Percentiles rank a stretch among this genome's conserved stretches.
Evolutionary conservation across 345 rosid genomes (phyloP).

Genomic region (Draba incana): DNA sequence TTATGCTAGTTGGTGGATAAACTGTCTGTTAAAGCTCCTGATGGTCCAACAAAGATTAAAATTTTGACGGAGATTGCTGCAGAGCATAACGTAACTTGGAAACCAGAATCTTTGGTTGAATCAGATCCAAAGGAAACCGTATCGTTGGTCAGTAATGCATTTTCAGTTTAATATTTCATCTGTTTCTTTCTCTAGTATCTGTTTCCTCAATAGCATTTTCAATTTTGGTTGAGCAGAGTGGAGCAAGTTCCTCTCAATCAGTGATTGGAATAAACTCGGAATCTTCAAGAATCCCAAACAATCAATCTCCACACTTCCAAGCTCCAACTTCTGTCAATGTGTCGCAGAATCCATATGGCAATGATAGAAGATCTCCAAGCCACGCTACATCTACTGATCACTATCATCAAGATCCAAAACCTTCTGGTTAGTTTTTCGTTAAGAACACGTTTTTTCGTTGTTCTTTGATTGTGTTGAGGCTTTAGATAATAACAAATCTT

Average conservation of each 20-base stretch:
- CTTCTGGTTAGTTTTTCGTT: constrained; percentile 45
- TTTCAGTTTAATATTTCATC: constrained; percentile 4
- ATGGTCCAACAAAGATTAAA: constrained; percentile 76
- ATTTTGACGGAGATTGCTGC: constrained; percentile 72
- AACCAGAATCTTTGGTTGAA: constrained; percentile 62
- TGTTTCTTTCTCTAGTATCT: neutral
- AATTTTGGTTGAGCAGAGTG: constrained; percentile 58
- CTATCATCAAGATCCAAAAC: constrained; percentile 42
- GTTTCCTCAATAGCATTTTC: constrained; percentile 24
- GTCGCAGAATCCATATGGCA: constrained; percentile 37
- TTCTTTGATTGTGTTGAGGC: constrained; percentile 9
- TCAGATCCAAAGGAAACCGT: constrained; percentile 53
- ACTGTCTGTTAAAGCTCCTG: constrained; percentile 79
- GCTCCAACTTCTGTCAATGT: constrained; percentile 39
- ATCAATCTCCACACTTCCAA: constrained; percentile 45
- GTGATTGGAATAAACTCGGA: constrained; percentile 38
- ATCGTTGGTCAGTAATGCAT: constrained; percentile 38
- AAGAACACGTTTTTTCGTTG: neutral
- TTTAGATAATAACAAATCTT: constrained; percentile 6
- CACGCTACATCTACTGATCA: constrained; percentile 35
- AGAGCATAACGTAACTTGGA: constrained; percentile 83
- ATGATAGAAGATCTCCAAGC: constrained; percentile 45
- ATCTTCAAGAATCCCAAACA: constrained; percentile 47
- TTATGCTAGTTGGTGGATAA: constrained; percentile 74
- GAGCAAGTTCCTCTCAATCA: constrained; percentile 52